phyloP scores from a whole-genome alignment of 2,329 filamentous ascomycete genomes.

The Boeremia lycopersici region DNA sequence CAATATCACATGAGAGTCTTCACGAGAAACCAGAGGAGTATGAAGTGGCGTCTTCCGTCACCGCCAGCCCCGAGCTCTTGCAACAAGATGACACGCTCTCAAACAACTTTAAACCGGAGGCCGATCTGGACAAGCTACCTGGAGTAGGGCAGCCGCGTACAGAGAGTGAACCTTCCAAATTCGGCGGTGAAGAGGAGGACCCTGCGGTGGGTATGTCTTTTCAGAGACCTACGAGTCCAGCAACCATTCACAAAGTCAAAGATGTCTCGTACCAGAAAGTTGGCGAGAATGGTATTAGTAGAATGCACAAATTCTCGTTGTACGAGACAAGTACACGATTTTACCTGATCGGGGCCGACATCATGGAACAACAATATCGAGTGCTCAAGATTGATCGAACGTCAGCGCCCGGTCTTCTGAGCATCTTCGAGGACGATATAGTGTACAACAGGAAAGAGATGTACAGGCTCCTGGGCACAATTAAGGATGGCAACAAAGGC shows the following conservation, averaged over 20 bases:
- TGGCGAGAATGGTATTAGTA: conserved; percentile 51
- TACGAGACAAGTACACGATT: conserved; percentile 95
- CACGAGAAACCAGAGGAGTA: conserved; percentile 34
- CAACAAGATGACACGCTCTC: conserved; percentile 33
- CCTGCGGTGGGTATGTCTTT: conserved; percentile 48
- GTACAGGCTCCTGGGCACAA: conserved; percentile 88
- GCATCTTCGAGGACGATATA: conserved; percentile 90
- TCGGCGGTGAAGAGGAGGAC: conserved; percentile 52
- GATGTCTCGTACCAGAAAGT: conserved; percentile 50
- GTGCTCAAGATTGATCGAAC: conserved; percentile 96
- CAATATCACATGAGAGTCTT: conserved; percentile 35
- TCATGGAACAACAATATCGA: conserved; percentile 85
- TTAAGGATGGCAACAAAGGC: conserved; percentile 91
- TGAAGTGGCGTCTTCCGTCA: conserved; percentile 34
- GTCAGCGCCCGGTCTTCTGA: conserved; percentile 76
- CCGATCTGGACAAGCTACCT: conserved; percentile 39
- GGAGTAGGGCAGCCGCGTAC: conserved; percentile 32
- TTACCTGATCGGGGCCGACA: conserved; percentile 92
- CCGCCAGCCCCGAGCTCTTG: conserved; percentile 30
- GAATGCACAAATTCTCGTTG: conserved; percentile 95
- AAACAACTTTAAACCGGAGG: conserved; percentile 40
- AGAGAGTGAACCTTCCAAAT: conserved; percentile 41
- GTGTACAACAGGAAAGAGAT: conserved; percentile 92
- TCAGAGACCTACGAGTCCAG: conserved; percentile 48
- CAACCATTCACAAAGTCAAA: conserved; percentile 46